Percentiles rank a stretch among this genome's conserved stretches.
Conservation (phyloP, 306 rosid genomes). For the Trifolium dubium region DNA sequence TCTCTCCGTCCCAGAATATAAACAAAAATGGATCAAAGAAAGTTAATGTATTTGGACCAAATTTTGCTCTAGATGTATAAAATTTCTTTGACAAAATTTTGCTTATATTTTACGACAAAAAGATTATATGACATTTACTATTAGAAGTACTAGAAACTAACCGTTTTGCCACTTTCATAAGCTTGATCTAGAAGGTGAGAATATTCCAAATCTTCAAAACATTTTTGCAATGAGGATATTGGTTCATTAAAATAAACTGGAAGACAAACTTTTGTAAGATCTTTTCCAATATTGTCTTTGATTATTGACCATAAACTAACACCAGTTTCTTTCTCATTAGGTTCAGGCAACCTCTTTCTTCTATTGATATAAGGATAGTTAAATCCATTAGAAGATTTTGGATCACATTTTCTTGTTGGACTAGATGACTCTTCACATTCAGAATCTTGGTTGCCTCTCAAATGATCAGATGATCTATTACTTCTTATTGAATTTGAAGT, state of each 20-base stretch:
- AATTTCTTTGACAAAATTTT: too few relatives aligned
- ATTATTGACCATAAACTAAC: conserved; percentile 94
- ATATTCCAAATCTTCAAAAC: conserved; percentile 90
- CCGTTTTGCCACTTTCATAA: conserved; percentile 82
- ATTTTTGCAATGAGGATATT: conserved; percentile 82
- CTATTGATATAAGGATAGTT: conserved; percentile 64
- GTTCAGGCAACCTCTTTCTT: conserved; percentile 85
- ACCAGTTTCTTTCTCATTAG: conserved; percentile 82
- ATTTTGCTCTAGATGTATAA: too few relatives aligned
- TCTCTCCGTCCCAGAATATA: too few relatives aligned
- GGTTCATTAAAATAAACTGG: conserved; percentile 97
- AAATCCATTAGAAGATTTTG: conserved; percentile 48
- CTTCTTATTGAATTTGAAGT: conserved; percentile 66
- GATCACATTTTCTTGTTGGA: conserved; percentile 22
- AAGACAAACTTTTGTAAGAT: conserved; percentile 89
- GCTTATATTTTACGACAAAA: too few relatives aligned
- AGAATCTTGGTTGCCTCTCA: conserved; percentile 45
- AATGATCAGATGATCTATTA: conserved; percentile 54
- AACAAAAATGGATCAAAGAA: too few relatives aligned
- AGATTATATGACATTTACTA: too few relatives aligned
- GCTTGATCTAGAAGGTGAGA: conserved; percentile 86
- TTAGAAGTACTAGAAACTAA: conserved; percentile 42
- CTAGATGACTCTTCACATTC: conserved; percentile 50
- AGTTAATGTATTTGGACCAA: too few relatives aligned
- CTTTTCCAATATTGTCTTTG: conserved; percentile 91